Percentiles rank a stretch among this genome's conserved stretches.
Conservation (phyloP, 2,329 filamentous ascomycete species). For the Lachnellula arida region DNA sequence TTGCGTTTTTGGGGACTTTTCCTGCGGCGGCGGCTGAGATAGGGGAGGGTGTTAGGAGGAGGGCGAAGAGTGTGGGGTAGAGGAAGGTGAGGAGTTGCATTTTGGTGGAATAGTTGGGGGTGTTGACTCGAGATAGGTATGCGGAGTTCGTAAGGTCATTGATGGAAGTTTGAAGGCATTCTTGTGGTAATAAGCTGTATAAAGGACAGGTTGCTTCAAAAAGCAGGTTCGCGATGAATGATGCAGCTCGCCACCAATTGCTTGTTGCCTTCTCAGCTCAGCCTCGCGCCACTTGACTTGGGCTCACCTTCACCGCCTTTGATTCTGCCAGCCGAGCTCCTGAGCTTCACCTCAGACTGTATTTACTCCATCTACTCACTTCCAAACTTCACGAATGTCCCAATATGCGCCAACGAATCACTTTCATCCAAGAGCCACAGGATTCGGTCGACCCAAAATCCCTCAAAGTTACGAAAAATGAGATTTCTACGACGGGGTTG, state of each 20-base stretch:
- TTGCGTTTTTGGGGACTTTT: constrained; percentile 37
- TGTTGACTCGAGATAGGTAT: neutral
- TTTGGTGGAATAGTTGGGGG: neutral
- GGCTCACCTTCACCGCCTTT: constrained; percentile 4
- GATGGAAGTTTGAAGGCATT: neutral
- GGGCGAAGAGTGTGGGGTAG: constrained; percentile 20
- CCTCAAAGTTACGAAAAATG: constrained; percentile 51
- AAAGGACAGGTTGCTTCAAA: constrained; percentile 20
- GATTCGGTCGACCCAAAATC: constrained; percentile 59
- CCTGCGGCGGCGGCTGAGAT: constrained; percentile 6
- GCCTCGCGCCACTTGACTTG: neutral
- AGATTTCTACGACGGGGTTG: constrained; percentile 55
- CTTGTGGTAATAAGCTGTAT: neutral
- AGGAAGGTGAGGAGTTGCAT: constrained; percentile 25
- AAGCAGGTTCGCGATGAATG: constrained; percentile 2
- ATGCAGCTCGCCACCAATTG: neutral
- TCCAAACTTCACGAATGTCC: neutral
- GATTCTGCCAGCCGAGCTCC: constrained; percentile 11
- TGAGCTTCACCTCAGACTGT: constrained; percentile 3
- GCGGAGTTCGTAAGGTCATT: neutral
- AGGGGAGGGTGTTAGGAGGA: constrained; percentile 29
- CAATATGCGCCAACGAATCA: constrained; percentile 72
- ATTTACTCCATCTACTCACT: neutral
- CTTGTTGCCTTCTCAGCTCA: constrained; percentile 8
- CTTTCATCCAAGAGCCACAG: constrained; percentile 67